Percentiles rank a stretch among this genome's conserved stretches.
phyloP scores from a whole-genome alignment of 1,139 yeast genomes.

The Yarrowia galli region DNA sequence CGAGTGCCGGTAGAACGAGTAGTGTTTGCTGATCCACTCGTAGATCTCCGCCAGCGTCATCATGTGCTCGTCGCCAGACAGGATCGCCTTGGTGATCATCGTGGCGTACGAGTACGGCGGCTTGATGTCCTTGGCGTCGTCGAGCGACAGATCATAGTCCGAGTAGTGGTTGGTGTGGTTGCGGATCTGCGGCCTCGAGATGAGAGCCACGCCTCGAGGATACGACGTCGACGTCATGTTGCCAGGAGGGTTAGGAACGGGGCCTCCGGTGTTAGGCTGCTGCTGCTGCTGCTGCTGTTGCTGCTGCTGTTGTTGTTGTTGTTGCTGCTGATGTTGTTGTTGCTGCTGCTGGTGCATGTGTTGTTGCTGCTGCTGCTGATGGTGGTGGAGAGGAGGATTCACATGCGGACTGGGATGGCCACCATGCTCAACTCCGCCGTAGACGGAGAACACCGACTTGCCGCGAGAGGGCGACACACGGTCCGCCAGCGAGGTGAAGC shows the following conservation, averaged over 20 bases:
- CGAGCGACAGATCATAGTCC: conserved; percentile 77
- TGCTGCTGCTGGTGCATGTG: background rate
- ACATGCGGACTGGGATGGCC: conserved; percentile 3
- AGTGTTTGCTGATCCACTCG: conserved; percentile 84
- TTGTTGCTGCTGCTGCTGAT: background rate
- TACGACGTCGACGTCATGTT: conserved; percentile 44
- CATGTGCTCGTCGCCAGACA: conserved; percentile 86
- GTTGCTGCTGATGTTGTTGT: background rate
- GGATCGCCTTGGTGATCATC: conserved; percentile 96
- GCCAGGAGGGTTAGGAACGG: background rate
- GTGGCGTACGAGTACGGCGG: conserved; percentile 98
- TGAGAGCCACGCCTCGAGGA: conserved; percentile 54
- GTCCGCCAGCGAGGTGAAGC: conserved; percentile 34
- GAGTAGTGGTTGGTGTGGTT: conserved; percentile 44
- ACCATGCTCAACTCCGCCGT: conserved; percentile 7
- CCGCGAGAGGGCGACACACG: conserved; percentile 28
- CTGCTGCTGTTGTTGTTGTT: background rate
- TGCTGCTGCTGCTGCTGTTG: no score
- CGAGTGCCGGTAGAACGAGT: conserved; percentile 88
- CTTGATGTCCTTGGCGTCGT: conserved; percentile 88
- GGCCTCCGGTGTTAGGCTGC: no score
- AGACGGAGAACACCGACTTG: conserved; percentile 19
- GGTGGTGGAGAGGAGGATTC: background rate
- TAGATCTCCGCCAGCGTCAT: conserved; percentile 90
- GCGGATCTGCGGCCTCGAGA: conserved; percentile 52